phyloP scores from a whole-genome alignment of 1,284 basidiomycete genomes.

The Fistulinella cinereoalba region DNA sequence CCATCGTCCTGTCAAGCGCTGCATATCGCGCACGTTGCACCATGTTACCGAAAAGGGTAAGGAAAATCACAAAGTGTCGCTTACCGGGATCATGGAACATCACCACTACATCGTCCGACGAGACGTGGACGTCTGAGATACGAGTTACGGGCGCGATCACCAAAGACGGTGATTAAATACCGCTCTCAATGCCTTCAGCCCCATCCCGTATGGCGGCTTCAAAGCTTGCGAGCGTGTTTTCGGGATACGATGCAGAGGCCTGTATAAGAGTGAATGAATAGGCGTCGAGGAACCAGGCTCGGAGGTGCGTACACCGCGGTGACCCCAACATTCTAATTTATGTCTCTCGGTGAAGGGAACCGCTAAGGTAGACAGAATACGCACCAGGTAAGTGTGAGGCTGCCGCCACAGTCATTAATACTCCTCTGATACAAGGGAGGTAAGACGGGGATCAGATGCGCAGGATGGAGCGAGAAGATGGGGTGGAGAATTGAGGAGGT shows the following conservation, averaged over 20 bases:
- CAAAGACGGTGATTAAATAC: constrained; percentile 50
- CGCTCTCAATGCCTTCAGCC: constrained; percentile 93
- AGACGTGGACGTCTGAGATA: constrained; percentile 91
- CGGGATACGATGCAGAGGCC: constrained; percentile 86
- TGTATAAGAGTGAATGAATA: constrained; percentile 32
- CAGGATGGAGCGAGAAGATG: not conserved
- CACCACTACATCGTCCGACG: constrained; percentile 83
- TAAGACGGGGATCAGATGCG: not conserved
- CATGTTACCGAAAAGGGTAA: constrained; percentile 21
- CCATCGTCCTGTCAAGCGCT: constrained; percentile 69
- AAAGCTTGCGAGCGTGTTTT: constrained; percentile 92
- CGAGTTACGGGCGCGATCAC: constrained; percentile 47
- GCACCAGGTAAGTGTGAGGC: constrained; percentile 25
- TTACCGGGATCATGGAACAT: constrained; percentile 95
- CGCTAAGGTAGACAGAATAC: not conserved
- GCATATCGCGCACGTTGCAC: constrained; percentile 19
- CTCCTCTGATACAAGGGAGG: not conserved
- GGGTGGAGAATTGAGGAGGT: not conserved
- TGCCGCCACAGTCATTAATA: constrained; percentile 19
- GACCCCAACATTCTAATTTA: constrained; percentile 85
- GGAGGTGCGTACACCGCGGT: constrained; percentile 74
- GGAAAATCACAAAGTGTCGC: constrained; percentile 31
- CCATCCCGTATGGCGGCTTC: constrained; percentile 91
- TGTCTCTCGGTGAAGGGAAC: constrained; percentile 1
- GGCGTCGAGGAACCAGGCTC: constrained; percentile 6